A percentile compares a stretch with the other conserved stretches of the same genome.
Conservation (phyloP, 352 stramenopile species). For the Aphanomyces invadans region DNA sequence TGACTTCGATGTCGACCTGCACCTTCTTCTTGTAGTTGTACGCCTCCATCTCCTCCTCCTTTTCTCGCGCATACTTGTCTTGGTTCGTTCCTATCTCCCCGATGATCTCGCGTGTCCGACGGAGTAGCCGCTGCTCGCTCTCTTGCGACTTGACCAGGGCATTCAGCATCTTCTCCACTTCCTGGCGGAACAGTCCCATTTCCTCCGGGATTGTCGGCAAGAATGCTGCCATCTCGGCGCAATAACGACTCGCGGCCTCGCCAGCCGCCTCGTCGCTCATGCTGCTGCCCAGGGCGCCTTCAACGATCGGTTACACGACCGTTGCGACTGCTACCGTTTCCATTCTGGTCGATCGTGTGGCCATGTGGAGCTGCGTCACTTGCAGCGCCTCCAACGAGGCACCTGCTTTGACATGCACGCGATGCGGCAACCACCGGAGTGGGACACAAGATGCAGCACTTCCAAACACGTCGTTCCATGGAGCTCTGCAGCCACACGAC, state of each 20-base stretch:
- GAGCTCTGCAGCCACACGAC: not conserved
- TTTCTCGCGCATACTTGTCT: constrained; percentile 62
- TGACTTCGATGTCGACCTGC: constrained; percentile 59
- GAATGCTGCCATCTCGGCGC: constrained; percentile 60
- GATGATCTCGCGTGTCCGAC: constrained; percentile 64
- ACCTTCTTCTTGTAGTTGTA: constrained; percentile 60
- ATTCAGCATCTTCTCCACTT: constrained; percentile 71
- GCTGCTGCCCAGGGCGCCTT: no score
- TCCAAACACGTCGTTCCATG: no score
- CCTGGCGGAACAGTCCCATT: constrained; percentile 64
- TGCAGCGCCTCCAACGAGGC: not conserved
- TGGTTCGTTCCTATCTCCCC: constrained; percentile 67
- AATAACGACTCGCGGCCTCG: constrained; percentile 18
- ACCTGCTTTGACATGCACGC: not conserved
- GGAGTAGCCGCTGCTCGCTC: constrained; percentile 61
- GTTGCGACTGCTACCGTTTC: no score
- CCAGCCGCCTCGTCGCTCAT: not conserved
- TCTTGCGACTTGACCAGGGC: constrained; percentile 74
- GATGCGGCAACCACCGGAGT: no score
- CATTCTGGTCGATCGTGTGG: not conserved
- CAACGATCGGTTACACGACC: no score
- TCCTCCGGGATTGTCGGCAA: constrained; percentile 57
- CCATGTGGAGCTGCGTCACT: not conserved
- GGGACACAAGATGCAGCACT: no score
- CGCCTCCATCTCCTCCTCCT: constrained; percentile 70